Base-by-base conservation (phyloP, 2,329 filamentous ascomycete genomes). In the Calcarisporium arbuscula region DNA sequence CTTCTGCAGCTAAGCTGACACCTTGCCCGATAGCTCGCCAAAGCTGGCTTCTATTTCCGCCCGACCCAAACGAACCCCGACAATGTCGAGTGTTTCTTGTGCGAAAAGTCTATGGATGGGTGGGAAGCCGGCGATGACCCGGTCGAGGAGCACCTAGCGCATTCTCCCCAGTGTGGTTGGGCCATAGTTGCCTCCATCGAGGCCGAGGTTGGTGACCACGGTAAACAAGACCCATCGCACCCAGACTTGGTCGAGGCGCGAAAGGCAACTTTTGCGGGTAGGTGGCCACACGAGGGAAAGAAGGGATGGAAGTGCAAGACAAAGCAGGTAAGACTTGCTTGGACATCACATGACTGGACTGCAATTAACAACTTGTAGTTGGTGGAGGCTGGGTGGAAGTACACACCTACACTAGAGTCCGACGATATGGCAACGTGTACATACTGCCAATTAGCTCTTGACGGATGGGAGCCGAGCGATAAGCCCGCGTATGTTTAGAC, bases 391-490 rank as follows among this genome's bases (percentile, higher is more conserved):
- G 92, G 92, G 9, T 98, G 90, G 89, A 88, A 84, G 54, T 95
- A 89, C 61, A 94, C 88, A 17, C 89, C 92, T 0, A 85, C 78
- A 6, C 64, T 76, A 28, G 87, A 90, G 28, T 86, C 80, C 10
- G 82, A 92, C 45, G 92, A 98, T 57, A 85, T 90, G 64, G 85
- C 86, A 8, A 92, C 84, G 9, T 98, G 92, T 56, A 74, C 85
- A 19, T 95, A 96, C 61, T 98, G 92, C 64, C 78, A 84, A 38
- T 64, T 96, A 12, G 87, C 83, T 9, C 72, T 98, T 9, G 90
- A 96, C 57, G 88, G 88, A 6, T 98, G 94, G 92, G 92, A 96
- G 54, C 82, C 83, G 2, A 80, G 82, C 39, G 92, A 98, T 57
- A 86, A 94, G 54, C 92, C 92, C 41, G 75, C 83, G 80, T 88